Percentiles rank a stretch among this genome's conserved stretches.
These are phyloP conservation scores for Cryptococcus floricola DNA, from an alignment of 1,284 basidiomycete genomes.

Conservation along the genomic window DNA sequence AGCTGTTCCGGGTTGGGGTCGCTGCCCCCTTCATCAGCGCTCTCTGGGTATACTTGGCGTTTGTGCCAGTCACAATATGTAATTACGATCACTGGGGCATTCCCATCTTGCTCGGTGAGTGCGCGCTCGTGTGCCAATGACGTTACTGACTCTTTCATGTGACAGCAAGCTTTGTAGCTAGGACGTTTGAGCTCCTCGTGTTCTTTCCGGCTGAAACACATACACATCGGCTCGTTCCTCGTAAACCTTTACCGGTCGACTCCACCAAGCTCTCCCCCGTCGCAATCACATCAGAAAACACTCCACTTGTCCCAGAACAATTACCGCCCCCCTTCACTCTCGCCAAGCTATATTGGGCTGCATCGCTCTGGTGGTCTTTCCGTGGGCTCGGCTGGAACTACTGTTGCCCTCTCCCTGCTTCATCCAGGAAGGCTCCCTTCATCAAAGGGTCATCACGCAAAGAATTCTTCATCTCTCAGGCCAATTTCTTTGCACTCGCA, in stretches of 20 bases:
- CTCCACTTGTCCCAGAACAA: conserved; percentile 24
- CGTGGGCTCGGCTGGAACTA: conserved; percentile 45
- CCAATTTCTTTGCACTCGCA: conserved; percentile 9
- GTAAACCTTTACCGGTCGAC: background rate
- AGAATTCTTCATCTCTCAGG: conserved; percentile 16
- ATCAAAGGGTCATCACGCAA: conserved; percentile 19
- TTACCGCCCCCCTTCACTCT: conserved; percentile 33
- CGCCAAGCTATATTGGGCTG: conserved; percentile 38
- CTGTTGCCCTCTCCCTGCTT: conserved; percentile 22
- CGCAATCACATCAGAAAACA: background rate
- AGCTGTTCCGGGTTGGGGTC: conserved; percentile 24
- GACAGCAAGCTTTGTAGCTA: conserved; percentile 13
- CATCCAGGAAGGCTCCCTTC: conserved; percentile 24
- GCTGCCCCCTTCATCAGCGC: conserved; percentile 18
- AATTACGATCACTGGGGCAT: conserved; percentile 31
- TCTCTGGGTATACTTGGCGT: conserved; percentile 17
- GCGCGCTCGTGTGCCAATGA: background rate
- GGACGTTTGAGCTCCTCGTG: conserved; percentile 29
- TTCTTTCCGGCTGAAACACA: conserved; percentile 37
- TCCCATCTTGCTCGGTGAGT: conserved; percentile 21
- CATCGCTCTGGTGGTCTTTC: conserved; percentile 29
- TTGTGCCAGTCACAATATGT: conserved; percentile 10
- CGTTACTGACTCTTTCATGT: background rate
- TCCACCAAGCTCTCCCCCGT: background rate
- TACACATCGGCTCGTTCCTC: conserved; percentile 21